Conservation (phyloP, 2,329 filamentous ascomycete genomes). For the Colletotrichum horii region DNA sequence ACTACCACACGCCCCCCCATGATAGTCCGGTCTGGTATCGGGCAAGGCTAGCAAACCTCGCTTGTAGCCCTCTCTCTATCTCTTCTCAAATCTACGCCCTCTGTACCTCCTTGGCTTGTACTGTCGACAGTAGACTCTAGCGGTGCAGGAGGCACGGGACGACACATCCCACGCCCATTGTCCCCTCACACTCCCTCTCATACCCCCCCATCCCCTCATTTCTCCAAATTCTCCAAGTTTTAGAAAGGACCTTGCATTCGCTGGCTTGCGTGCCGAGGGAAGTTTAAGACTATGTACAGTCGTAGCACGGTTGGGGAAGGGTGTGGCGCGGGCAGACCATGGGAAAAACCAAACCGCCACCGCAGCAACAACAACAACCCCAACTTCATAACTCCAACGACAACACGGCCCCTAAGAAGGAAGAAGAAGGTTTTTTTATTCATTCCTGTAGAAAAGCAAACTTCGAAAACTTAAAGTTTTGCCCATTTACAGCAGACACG, state of each 20-base stretch:
- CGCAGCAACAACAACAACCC: background rate
- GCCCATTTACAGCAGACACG: background rate
- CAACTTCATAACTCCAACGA: background rate
- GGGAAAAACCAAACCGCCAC: background rate
- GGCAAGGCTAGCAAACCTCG: background rate
- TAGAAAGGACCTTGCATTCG: background rate
- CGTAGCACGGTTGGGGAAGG: background rate
- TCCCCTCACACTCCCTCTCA: background rate
- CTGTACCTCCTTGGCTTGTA: background rate
- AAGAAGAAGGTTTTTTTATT: background rate
- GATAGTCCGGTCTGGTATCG: background rate
- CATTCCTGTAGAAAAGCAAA: background rate
- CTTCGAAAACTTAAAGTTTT: background rate
- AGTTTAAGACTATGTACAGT: background rate
- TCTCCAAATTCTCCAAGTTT: background rate
- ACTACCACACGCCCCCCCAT: background rate
- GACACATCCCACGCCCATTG: background rate
- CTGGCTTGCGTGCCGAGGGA: background rate
- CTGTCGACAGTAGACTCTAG: background rate
- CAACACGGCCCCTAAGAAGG: background rate
- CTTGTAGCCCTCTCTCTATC: background rate
- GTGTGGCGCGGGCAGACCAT: background rate
- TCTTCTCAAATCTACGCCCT: background rate
- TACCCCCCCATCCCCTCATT: background rate
- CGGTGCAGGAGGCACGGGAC: background rate